Conservation (phyloP, 352 stramenopile genomes). For the Phytophthora lateralis region DNA sequence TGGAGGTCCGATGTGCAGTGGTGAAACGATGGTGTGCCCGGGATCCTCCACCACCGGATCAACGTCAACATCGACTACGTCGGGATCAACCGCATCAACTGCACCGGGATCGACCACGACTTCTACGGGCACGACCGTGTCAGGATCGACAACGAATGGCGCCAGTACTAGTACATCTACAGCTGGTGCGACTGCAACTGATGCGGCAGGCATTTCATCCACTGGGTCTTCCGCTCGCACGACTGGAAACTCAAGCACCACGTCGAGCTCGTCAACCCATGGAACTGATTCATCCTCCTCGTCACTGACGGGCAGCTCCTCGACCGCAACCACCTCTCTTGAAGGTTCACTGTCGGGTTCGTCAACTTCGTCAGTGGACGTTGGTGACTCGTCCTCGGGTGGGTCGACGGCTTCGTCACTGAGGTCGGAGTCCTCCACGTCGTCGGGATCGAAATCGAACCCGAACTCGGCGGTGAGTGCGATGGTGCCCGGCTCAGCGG, state of each 20-base stretch:
- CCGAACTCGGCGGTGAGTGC: conserved; percentile 9
- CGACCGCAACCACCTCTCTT: conserved; percentile 7
- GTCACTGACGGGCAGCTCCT: conserved; percentile 9
- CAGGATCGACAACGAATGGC: background rate
- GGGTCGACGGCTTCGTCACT: conserved; percentile 17
- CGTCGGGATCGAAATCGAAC: conserved; percentile 18
- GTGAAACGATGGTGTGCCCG: conserved; percentile 29
- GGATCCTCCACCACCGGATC: conserved; percentile 13
- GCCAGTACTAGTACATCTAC: background rate
- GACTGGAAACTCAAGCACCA: conserved; percentile 5
- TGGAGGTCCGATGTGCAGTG: conserved; percentile 27
- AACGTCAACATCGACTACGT: conserved; percentile 1
- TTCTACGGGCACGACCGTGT: background rate
- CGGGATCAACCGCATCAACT: background rate
- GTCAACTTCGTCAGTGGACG: conserved; percentile 16
- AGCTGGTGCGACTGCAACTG: too few relatives aligned
- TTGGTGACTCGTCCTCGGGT: conserved; percentile 17
- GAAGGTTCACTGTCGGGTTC: conserved; percentile 7
- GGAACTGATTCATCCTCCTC: conserved; percentile 2
- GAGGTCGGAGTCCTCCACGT: conserved; percentile 15
- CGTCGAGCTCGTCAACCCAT: conserved; percentile 16
- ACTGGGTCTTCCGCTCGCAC: background rate
- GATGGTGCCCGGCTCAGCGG: conserved; percentile 4
- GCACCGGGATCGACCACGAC: conserved; percentile 6
- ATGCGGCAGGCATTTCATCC: too few relatives aligned